Percentiles rank a stretch among this genome's conserved stretches.
These are phyloP conservation scores for Crithidia fasciculata DNA, from an alignment of 208 protist genomes.

Conservation along the genomic window DNA sequence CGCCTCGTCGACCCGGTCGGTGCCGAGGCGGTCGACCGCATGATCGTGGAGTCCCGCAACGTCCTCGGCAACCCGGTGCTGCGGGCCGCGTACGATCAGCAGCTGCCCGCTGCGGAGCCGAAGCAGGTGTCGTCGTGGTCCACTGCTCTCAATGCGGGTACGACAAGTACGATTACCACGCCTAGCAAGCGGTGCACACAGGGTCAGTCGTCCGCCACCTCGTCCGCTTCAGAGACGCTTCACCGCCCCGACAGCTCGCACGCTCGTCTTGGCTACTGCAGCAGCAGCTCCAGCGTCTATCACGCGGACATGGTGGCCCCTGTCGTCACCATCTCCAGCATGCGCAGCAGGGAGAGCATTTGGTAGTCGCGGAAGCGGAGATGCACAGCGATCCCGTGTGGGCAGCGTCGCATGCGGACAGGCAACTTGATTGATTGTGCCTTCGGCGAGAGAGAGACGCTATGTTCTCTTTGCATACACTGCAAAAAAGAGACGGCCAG, in stretches of 20 bases:
- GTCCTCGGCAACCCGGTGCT: conserved; percentile 70
- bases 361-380: conserved; percentile 1
- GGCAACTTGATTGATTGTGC: too few relatives aligned
- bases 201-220: conserved; percentile 39
- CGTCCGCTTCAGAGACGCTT: conserved; percentile 25
- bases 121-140: conserved; percentile 34
- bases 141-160: background rate
- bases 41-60: conserved; percentile 86
- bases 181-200: conserved; percentile 43
- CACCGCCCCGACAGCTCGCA: conserved; percentile 4
- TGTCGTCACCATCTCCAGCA: conserved; percentile 28
- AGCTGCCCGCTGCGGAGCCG: conserved; percentile 25
- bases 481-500: too few relatives aligned
- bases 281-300: conserved; percentile 30
- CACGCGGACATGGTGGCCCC: conserved; percentile 21
- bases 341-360: conserved; percentile 29
- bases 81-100: conserved; percentile 73
- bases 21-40: conserved; percentile 67
- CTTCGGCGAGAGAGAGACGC: too few relatives aligned
- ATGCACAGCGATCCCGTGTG: background rate
- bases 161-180: conserved; percentile 28
- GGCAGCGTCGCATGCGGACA: too few relatives aligned
- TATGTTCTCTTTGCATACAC: too few relatives aligned
- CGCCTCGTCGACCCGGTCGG: conserved; percentile 50
- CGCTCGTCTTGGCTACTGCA: conserved; percentile 12